Evolutionary conservation across 2,329 filamentous ascomycete species (phyloP), one percentile per base, ranked within the genome.

Genomic region (Neurospora sp.): DNA sequence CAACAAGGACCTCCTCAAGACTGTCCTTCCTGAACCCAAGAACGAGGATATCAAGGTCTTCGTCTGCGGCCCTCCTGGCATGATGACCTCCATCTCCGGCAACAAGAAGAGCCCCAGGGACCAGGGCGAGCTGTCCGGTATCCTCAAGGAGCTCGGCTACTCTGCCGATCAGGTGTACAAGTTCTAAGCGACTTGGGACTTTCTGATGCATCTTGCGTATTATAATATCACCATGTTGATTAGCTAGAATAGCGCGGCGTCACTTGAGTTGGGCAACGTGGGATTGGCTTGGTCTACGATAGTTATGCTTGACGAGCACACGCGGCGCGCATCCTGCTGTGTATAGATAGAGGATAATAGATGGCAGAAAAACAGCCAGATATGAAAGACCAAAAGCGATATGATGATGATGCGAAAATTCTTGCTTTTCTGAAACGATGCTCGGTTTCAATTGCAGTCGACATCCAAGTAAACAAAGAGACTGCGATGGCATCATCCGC

Each of bases 41-140:
- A 87, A 87, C 76, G 91, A 91, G 74, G 96, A 97, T 83, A 90
- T 97, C 84, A 98, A 98, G 89, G 82, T 98, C 73, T 98, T 99
- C 78, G 93, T 99, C 43, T 98, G 95, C 81, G 95, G 95, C 0
- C 96, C 96, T 13, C 94, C 95, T 2, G 92, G 90, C 58, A 80
- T 98, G 86, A 97, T 97, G 89, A 97, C 97, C 81, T 91, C 93
- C 71, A 89, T 98, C 75, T 95, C 91, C 43, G 96, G 96, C 40
- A 82, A 83, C 77, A 98, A 99, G 92, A 90, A 91, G 80, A 96
- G 91, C 82, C 93, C 94, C n/a, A 86, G 88, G 77, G 93, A 99
- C 80, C 96, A 99, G 84, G 96, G 96, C 75, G 95, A 98, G 83
- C 85, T 99, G 74, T 84, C 84, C 9, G 96, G 92, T 73, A 84